Conservation (phyloP, 306 rosid species). For the Mimosa bimucronata region DNA sequence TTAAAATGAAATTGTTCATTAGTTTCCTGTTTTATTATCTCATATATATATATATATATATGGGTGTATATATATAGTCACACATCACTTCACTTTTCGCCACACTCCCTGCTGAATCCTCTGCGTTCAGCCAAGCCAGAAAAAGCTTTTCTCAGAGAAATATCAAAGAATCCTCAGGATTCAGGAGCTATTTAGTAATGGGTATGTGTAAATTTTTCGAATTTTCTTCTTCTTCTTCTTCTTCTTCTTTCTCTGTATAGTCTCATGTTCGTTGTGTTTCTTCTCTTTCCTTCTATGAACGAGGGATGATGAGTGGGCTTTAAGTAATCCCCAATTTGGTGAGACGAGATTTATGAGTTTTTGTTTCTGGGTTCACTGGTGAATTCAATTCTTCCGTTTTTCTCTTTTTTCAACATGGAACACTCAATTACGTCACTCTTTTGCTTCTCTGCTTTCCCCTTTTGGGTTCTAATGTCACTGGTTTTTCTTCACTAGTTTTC, state of each 20-base stretch:
- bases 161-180: slow-evolving; percentile 4
- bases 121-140: background rate
- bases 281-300: background rate
- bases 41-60: no score
- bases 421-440: background rate
- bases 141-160: background rate
- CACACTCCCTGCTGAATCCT: background rate
- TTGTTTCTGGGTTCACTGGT: background rate
- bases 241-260: background rate
- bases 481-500: background rate
- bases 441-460: background rate
- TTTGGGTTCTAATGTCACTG: background rate
- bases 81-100: background rate
- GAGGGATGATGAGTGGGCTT: background rate
- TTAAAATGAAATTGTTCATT: slow-evolving; percentile 11
- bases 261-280: background rate
- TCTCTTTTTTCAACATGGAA: background rate
- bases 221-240: background rate
- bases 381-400: background rate
- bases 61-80: background rate
- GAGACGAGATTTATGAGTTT: background rate
- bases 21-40: slow-evolving; percentile 32
- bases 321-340: background rate
- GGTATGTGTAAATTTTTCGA: slow-evolving; percentile 3
- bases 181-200: background rate